phyloP scores from a whole-genome alignment of 2,329 filamentous ascomycete genomes.

The Penicillium sp. region DNA sequence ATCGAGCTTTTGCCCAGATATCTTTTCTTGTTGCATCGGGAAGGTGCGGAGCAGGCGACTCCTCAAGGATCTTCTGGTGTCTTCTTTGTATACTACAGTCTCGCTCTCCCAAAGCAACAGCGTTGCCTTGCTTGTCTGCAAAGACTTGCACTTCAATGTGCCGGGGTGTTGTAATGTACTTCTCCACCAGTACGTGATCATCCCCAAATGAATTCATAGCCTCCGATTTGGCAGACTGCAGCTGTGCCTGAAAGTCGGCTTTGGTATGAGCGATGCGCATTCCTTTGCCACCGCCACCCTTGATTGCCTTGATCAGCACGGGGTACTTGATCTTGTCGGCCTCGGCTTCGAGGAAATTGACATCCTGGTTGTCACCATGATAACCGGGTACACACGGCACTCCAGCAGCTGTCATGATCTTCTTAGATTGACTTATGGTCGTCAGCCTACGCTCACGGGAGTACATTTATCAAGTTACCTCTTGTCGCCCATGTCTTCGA shows the following conservation, averaged over 20 bases:
- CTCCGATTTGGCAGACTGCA: constrained; percentile 57
- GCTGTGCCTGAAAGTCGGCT: constrained; percentile 52
- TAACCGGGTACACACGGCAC: constrained; percentile 96
- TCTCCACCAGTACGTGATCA: constrained; percentile 59
- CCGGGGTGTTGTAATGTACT: constrained; percentile 58
- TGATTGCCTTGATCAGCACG: constrained; percentile 58
- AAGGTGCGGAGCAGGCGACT: constrained; percentile 56
- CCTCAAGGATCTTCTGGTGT: constrained; percentile 60
- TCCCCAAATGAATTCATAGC: constrained; percentile 57
- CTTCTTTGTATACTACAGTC: constrained; percentile 59
- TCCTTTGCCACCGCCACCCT: constrained; percentile 59
- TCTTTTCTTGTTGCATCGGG: constrained; percentile 53
- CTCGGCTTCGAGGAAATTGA: constrained; percentile 53
- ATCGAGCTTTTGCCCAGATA: constrained; percentile 56
- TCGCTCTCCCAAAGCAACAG: constrained; percentile 55
- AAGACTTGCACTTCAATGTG: constrained; percentile 62
- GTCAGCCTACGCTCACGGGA: no score
- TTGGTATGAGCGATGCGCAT: constrained; percentile 56
- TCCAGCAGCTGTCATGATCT: constrained; percentile 88
- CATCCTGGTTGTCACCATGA: constrained; percentile 74
- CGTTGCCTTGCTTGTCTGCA: constrained; percentile 57
- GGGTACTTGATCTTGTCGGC: constrained; percentile 63
- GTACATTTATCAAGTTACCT: no score
- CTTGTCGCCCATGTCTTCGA: constrained; percentile 94
- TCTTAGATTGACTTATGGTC: no score